Percentiles rank a stretch among this genome's conserved stretches.
Conservation (phyloP, 2,329 filamentous ascomycete genomes). For the Fusarium bactridioides region DNA sequence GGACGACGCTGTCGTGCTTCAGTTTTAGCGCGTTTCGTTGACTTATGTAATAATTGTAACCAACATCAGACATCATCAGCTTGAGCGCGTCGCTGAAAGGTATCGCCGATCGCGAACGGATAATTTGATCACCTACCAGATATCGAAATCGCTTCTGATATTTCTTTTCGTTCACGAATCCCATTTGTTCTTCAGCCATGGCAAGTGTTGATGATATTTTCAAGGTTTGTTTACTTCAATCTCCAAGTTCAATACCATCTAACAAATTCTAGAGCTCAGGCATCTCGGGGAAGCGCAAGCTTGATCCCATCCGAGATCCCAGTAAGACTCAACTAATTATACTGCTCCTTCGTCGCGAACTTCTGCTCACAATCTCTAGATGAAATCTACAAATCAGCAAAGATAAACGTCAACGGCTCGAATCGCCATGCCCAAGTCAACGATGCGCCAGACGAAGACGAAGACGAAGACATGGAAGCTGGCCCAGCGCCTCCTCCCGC, state of each 20-base stretch:
- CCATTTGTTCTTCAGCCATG: conserved; percentile 48
- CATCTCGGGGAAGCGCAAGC: conserved; percentile 67
- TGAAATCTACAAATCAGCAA: conserved; percentile 70
- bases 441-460: conserved; percentile 56
- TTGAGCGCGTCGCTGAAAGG: conserved; percentile 12
- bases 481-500: conserved; percentile 57
- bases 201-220: conserved; percentile 67
- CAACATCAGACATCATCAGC: conserved; percentile 14
- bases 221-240: conserved; percentile 50
- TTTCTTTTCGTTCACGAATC: neutral
- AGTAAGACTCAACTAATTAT: conserved; percentile 54
- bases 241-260: neutral
- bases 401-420: conserved; percentile 55
- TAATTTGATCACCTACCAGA: neutral
- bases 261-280: conserved; percentile 46
- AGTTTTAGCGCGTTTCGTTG: neutral
- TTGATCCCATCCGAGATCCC: conserved; percentile 68
- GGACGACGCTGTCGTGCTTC: neutral
- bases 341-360: neutral
- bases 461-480: conserved; percentile 61
- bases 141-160: neutral
- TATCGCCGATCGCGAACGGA: conserved; percentile 16
- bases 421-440: conserved; percentile 57
- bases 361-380: conserved; percentile 44
- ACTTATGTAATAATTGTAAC: conserved; percentile 20